Conservation (phyloP, 2,329 filamentous ascomycete genomes). For the Aureobasidium musti region DNA sequence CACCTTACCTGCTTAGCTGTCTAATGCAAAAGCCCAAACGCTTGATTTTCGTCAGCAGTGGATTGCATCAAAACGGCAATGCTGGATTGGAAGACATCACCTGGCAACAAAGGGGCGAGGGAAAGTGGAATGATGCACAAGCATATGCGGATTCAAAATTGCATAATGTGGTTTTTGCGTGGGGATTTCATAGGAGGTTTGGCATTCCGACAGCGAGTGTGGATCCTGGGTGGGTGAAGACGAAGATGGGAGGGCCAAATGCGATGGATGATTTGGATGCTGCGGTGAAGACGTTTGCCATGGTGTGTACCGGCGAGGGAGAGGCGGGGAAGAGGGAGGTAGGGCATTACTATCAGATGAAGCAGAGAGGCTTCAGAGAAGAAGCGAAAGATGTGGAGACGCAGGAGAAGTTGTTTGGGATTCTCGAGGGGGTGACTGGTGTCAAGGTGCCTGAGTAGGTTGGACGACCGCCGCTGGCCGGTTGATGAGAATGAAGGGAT, state of each 20-base stretch:
- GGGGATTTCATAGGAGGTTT: slow-evolving; percentile 55
- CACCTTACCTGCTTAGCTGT: slow-evolving; percentile 59
- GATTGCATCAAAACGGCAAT: slow-evolving; percentile 55
- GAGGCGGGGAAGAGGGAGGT: slow-evolving; percentile 41
- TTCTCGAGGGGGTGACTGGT: slow-evolving; percentile 42
- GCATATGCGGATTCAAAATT: slow-evolving; percentile 60
- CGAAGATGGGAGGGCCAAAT: slow-evolving; percentile 46
- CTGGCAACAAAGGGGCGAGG: slow-evolving; percentile 41
- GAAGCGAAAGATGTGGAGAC: slow-evolving; percentile 44
- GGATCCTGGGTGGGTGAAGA: slow-evolving; percentile 52
- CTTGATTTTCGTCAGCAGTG: slow-evolving; percentile 56
- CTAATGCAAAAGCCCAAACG: slow-evolving; percentile 54
- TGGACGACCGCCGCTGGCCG: too few species aligned
- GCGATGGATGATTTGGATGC: slow-evolving; percentile 54
- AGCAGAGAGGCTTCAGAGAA: slow-evolving; percentile 36
- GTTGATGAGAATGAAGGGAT: too few species aligned
- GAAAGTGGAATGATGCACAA: slow-evolving; percentile 39
- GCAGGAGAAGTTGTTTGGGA: slow-evolving; percentile 51
- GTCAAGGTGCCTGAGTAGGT: slow-evolving; percentile 38
- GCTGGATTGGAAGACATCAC: slow-evolving; percentile 46
- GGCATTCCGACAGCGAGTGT: slow-evolving; percentile 52
- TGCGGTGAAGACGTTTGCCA: slow-evolving; percentile 50
- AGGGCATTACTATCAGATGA: slow-evolving; percentile 41
- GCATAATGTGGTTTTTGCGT: slow-evolving; percentile 58
- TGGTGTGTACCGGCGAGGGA: slow-evolving; percentile 52